phyloP scores from a whole-genome alignment of 1,284 basidiomycete genomes.

The Apiotrichum laibachii region DNA sequence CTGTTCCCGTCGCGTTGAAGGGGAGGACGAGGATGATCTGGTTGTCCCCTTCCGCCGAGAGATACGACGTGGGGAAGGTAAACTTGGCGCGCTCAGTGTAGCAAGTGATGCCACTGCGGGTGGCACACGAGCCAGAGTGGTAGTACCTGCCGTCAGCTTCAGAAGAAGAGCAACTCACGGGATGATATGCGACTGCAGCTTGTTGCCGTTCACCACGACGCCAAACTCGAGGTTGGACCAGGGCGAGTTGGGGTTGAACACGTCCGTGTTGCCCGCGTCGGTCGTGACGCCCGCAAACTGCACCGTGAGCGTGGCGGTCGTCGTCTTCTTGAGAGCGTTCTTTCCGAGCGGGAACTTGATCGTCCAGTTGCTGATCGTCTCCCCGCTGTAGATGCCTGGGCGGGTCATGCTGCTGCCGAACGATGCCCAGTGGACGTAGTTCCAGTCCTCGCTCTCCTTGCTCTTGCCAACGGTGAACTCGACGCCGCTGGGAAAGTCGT shows the following conservation, averaged over 20 bases:
- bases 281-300: constrained; percentile 30
- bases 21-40: constrained; percentile 31
- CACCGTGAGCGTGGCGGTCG: constrained; percentile 27
- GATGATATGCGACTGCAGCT: constrained; percentile 25
- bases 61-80: constrained; percentile 25
- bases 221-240: constrained; percentile 22
- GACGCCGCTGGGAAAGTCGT: constrained; percentile 35
- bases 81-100: constrained; percentile 29
- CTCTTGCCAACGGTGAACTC: constrained; percentile 32
- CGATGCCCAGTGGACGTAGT: constrained; percentile 34
- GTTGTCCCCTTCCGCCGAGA: constrained; percentile 22
- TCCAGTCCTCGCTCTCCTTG: constrained; percentile 27
- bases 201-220: constrained; percentile 30
- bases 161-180: constrained; percentile 19
- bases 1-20: constrained; percentile 29
- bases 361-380: constrained; percentile 35
- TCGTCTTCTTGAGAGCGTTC: constrained; percentile 9
- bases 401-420: constrained; percentile 24
- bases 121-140: constrained; percentile 32
- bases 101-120: constrained; percentile 31
- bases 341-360: constrained; percentile 25
- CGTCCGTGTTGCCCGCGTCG: constrained; percentile 33
- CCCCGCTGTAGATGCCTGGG: constrained; percentile 5
- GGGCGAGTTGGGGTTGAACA: constrained; percentile 15
- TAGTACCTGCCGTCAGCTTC: constrained; percentile 20